Evolutionary conservation across 352 stramenopile species (phyloP).

Genomic region (Pythium sukuiense): DNA sequence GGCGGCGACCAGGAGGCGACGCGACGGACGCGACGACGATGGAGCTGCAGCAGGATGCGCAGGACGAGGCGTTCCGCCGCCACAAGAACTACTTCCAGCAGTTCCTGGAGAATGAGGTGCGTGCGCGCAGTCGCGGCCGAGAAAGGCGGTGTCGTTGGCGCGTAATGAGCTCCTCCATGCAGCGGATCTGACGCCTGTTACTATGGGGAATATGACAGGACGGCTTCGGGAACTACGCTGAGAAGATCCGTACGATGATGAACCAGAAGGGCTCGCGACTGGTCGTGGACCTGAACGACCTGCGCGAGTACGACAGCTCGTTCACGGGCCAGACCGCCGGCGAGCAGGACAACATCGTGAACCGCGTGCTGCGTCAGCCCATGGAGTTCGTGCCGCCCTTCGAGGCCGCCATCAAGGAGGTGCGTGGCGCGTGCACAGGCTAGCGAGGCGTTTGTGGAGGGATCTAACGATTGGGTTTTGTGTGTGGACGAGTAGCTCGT

Average conservation of each 20-base stretch:
- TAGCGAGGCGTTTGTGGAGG: neutral
- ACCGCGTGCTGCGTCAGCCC: slow-evolving; percentile 70
- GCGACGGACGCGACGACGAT: slow-evolving; percentile 31
- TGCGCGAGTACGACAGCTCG: slow-evolving; percentile 88
- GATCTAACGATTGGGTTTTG: neutral
- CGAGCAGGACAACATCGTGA: slow-evolving; percentile 75
- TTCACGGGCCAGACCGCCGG: slow-evolving; percentile 64
- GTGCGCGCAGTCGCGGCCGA: slow-evolving; percentile 6
- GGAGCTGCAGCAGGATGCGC: slow-evolving; percentile 81
- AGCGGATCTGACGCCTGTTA: too few species aligned
- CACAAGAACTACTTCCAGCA: slow-evolving; percentile 89
- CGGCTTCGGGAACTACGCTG: slow-evolving; percentile 72
- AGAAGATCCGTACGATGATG: slow-evolving; percentile 85
- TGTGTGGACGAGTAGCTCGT: slow-evolving; percentile 35
- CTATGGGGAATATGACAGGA: slow-evolving; percentile 32
- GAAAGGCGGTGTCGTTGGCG: neutral
- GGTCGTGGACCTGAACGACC: slow-evolving; percentile 88
- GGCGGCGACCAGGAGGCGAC: neutral
- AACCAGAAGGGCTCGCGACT: slow-evolving; percentile 72
- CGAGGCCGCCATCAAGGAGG: slow-evolving; percentile 79
- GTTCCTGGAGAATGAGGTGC: slow-evolving; percentile 79
- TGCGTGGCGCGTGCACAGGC: neutral
- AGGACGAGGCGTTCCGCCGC: slow-evolving; percentile 83
- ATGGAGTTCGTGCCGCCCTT: slow-evolving; percentile 86
- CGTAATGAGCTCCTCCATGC: too few species aligned